A percentile compares a stretch with the other conserved stretches of the same genome.
These are phyloP conservation scores for Dentipellis fragilis DNA, from an alignment of 768 basidiomycete species.

Conservation along the genomic window DNA sequence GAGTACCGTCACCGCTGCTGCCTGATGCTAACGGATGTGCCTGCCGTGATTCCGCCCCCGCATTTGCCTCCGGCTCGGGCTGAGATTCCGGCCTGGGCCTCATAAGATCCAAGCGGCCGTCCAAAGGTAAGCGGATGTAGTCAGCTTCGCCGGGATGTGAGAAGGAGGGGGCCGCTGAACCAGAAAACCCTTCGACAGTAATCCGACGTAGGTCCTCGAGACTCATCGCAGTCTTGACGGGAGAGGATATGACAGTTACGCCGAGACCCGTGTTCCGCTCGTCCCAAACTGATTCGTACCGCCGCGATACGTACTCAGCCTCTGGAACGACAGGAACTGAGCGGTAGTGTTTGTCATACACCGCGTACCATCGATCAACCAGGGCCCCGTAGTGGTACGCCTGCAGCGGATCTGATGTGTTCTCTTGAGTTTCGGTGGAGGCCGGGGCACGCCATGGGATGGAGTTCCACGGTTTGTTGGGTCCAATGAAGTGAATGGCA, in stretches of 20 bases:
- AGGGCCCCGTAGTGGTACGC: slow-evolving; percentile 74
- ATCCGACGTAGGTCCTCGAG: slow-evolving; percentile 40
- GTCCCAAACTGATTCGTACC: slow-evolving; percentile 74
- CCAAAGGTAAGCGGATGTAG: slow-evolving; percentile 75
- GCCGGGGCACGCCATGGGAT: slow-evolving; percentile 61
- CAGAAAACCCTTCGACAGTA: slow-evolving; percentile 45
- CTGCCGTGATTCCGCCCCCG: neutral
- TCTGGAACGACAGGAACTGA: slow-evolving; percentile 35
- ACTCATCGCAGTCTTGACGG: slow-evolving; percentile 1
- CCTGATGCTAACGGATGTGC: neutral
- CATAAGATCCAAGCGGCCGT: slow-evolving; percentile 85
- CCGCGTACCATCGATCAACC: slow-evolving; percentile 82
- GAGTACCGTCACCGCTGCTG: neutral
- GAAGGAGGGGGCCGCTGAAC: slow-evolving; percentile 14
- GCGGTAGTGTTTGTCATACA: slow-evolving; percentile 85
- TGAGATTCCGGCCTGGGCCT: slow-evolving; percentile 31
- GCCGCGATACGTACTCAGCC: slow-evolving; percentile 49
- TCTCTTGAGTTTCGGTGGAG: slow-evolving; percentile 23
- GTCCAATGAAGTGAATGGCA: slow-evolving; percentile 89
- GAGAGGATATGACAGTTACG: slow-evolving; percentile 16
- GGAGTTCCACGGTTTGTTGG: slow-evolving; percentile 90
- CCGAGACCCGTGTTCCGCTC: slow-evolving; percentile 31
- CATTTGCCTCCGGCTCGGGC: slow-evolving; percentile 4
- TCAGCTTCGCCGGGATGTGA: slow-evolving; percentile 43
- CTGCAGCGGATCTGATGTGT: slow-evolving; percentile 28